Conservation (phyloP, 139 green algal species). For the Chlorella sp. region DNA sequence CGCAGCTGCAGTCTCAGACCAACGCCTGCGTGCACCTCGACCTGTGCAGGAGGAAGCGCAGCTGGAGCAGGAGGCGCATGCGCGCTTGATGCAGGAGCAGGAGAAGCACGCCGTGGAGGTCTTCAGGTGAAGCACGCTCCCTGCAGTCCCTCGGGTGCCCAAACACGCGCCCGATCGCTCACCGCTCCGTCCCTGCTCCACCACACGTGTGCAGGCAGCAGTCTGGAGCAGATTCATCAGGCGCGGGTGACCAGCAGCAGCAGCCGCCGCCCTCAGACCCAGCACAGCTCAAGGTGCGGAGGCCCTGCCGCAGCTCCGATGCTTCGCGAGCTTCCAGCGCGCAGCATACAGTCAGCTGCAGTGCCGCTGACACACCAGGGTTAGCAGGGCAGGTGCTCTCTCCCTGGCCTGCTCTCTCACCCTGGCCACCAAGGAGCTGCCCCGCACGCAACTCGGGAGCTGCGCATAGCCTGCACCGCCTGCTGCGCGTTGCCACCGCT, state of each 20-base stretch:
- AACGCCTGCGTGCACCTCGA: too few relatives aligned
- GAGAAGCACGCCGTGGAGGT: slow-evolving; percentile 11
- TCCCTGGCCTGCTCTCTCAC: too few relatives aligned
- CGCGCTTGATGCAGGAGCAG: slow-evolving; percentile 13
- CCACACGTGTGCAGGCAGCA: neutral
- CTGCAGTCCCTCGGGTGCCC: neutral
- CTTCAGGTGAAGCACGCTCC: slow-evolving; percentile 1
- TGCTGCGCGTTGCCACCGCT: too few relatives aligned
- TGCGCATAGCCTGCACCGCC: too few relatives aligned
- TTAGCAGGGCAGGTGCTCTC: too few relatives aligned
- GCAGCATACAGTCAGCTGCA: too few relatives aligned
- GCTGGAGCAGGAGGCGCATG: slow-evolving; percentile 10
- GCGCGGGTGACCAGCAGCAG: neutral
- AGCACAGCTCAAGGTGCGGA: slow-evolving; percentile 12
- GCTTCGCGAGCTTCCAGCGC: too few relatives aligned
- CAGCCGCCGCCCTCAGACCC: too few relatives aligned
- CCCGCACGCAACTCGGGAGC: too few relatives aligned
- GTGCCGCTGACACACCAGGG: too few relatives aligned
- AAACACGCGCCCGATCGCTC: neutral
- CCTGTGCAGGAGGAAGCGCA: neutral
- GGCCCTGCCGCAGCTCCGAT: too few relatives aligned
- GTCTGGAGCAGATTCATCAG: neutral
- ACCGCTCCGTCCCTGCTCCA: neutral
- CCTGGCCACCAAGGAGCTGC: too few relatives aligned
- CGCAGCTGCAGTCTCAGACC: neutral